These are phyloP conservation scores for Larix sibirica DNA, from an alignment of 83 land plant species.

Conservation along the genomic window DNA sequence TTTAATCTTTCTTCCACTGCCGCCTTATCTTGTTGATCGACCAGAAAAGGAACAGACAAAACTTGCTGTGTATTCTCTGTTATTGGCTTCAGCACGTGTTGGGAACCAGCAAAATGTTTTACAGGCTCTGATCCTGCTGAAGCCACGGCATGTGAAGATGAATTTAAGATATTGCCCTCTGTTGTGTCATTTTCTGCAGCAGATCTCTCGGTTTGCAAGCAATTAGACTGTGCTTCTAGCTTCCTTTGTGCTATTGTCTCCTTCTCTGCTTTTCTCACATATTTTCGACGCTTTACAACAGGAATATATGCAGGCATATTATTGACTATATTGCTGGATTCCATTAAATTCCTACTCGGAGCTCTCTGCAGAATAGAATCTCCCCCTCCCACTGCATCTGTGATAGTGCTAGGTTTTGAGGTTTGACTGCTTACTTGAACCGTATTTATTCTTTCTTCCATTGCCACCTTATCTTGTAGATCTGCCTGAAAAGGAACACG, in stretches of 20 bases:
- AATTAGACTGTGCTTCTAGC: neutral
- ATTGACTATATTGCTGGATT: neutral
- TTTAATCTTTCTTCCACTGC: neutral
- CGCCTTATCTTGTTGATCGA: neutral
- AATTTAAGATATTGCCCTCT: neutral
- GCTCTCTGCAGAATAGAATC: neutral
- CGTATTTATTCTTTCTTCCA: neutral
- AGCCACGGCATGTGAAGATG: neutral
- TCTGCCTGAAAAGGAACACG: neutral
- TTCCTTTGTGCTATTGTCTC: neutral
- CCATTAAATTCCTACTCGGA: neutral
- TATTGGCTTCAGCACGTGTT: neutral
- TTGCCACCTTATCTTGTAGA: neutral
- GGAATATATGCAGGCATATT: neutral
- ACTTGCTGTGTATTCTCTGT: neutral
- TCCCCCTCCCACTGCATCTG: neutral
- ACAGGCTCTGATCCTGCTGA: neutral
- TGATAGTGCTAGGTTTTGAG: neutral
- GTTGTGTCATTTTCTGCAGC: neutral
- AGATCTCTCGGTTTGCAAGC: neutral
- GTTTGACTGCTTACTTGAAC: neutral
- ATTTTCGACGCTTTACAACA: neutral
- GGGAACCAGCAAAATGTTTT: neutral
- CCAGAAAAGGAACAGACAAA: neutral
- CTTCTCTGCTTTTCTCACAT: neutral